Base-by-base conservation (phyloP, 2,329 filamentous ascomycete species). In the Karstenula rhodostoma region DNA sequence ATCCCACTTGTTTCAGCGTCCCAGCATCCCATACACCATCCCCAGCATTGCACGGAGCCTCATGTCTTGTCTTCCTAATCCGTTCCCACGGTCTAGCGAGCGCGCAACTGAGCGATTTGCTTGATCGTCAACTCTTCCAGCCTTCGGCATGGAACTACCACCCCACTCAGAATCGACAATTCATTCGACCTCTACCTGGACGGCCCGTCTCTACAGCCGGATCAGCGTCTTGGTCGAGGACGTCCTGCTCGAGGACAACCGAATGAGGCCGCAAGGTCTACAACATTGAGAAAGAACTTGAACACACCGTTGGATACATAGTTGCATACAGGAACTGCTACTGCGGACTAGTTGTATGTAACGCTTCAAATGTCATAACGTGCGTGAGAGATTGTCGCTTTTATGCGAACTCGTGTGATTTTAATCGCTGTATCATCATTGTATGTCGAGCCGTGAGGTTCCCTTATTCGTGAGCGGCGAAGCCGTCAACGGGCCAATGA, bases 1-100 rank as follows among this genome's bases (percentile, higher is more conserved):
- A 40, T 35, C 23, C 32, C 37, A 37, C 52, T 46, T 40, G 13
- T 40, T 49, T 33, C 37, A 58, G 59, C 59, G 50, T 61, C 44
- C 29, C 44, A 58, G 56, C 56, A 55, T 50, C 25, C 29, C 47
- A 47, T 53, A 46, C 50, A 56, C 27, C 42, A 46, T 27, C 27
- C 44, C 50, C 51, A 56, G 60, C 60, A 62, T 62, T 62, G 51
- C 40, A 49, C 60, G 60, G 60, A 62, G 60, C 60, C 52, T 40
- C 47, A 32, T 57, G 33, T 50, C 48, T 51, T 48, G 50, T 49
- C 40, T 62, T 54, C 56, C 43, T 42, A 35, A 23, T 37, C 47
- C 29, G 23, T 50, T 22, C 46, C 50, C 33, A 51, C 46, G 54
- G 48, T 33, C 48, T 42, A 53, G 50, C 48, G 48, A 57, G 49